phyloP scores from a whole-genome alignment of 306 rosid species.

The Adenanthera pavonina region DNA sequence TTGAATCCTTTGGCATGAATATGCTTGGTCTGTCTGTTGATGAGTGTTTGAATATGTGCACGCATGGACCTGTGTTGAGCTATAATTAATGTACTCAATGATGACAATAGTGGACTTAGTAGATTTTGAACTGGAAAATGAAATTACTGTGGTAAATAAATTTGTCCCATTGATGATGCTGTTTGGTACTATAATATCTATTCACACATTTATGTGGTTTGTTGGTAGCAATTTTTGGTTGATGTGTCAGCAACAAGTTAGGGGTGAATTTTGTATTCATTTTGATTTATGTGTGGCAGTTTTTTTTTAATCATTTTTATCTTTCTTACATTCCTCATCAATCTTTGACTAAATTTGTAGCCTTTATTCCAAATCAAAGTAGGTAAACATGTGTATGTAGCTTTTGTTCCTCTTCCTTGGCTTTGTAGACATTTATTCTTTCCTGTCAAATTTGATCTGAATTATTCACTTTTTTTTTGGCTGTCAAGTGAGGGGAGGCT shows the following conservation, averaged over 20 bases:
- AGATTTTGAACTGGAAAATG: background rate
- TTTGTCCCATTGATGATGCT: background rate
- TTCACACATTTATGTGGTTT: slow-evolving; percentile 17
- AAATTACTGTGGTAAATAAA: background rate
- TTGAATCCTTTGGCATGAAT: slow-evolving; percentile 13
- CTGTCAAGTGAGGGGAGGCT: too few species aligned
- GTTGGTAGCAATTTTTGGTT: slow-evolving; percentile 26
- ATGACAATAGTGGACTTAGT: background rate
- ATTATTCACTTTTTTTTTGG: too few species aligned
- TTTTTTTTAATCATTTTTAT: too few species aligned
- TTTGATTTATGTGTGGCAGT: too few species aligned
- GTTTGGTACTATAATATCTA: background rate
- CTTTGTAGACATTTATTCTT: too few species aligned
- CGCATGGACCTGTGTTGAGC: background rate
- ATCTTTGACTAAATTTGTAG: too few species aligned
- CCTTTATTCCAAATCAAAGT: too few species aligned
- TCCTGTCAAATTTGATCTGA: too few species aligned
- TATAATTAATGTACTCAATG: too few species aligned
- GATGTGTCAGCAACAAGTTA: slow-evolving; percentile 20
- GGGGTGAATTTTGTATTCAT: background rate
- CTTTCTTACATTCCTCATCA: too few species aligned
- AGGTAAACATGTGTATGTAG: too few species aligned
- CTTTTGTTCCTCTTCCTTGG: too few species aligned
- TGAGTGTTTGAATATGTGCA: slow-evolving; percentile 6
- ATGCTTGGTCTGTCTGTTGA: slow-evolving; percentile 22